Conservation (phyloP, 257 asterid genomes). For the Jacaranda copaia region DNA sequence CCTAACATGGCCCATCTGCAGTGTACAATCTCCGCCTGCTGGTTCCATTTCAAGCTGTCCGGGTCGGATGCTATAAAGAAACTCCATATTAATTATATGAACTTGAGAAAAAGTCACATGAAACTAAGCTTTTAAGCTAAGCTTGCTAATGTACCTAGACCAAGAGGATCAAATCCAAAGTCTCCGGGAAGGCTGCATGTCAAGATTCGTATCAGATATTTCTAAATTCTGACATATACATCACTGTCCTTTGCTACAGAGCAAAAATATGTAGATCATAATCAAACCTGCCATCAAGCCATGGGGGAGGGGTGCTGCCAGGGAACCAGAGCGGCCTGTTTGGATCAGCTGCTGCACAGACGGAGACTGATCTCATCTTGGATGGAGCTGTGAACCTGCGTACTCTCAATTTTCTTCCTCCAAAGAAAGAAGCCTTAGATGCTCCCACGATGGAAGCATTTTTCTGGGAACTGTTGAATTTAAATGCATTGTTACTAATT, state of each 20-base stretch:
- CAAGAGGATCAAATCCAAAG: constrained; percentile 98
- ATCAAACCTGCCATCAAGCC: constrained; percentile 95
- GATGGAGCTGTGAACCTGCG: constrained; percentile 56
- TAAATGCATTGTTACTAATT: constrained; percentile 33
- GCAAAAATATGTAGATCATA: not conserved
- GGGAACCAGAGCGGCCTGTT: constrained; percentile 97
- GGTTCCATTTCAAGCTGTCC: constrained; percentile 92
- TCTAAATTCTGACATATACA: no score
- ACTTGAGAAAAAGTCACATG: not conserved
- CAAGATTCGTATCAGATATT: constrained; percentile 18
- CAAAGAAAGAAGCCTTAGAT: constrained; percentile 79
- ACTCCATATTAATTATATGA: not conserved
- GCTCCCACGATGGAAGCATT: constrained; percentile 64
- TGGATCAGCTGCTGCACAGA: constrained; percentile 78
- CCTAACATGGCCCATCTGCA: constrained; percentile 99
- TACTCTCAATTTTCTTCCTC: constrained; percentile 71
- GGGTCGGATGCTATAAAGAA: constrained; percentile 83
- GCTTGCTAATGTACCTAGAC: constrained; percentile 60
- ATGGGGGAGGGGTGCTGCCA: constrained; percentile 93
- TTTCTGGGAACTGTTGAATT: constrained; percentile 58
- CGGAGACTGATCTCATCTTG: constrained; percentile 51
- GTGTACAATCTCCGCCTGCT: constrained; percentile 91
- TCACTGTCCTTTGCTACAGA: no score
- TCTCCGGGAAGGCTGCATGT: constrained; percentile 97
- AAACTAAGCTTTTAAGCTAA: not conserved